Conservation (phyloP, 768 basidiomycete species). For the Lactarius trivialis region DNA sequence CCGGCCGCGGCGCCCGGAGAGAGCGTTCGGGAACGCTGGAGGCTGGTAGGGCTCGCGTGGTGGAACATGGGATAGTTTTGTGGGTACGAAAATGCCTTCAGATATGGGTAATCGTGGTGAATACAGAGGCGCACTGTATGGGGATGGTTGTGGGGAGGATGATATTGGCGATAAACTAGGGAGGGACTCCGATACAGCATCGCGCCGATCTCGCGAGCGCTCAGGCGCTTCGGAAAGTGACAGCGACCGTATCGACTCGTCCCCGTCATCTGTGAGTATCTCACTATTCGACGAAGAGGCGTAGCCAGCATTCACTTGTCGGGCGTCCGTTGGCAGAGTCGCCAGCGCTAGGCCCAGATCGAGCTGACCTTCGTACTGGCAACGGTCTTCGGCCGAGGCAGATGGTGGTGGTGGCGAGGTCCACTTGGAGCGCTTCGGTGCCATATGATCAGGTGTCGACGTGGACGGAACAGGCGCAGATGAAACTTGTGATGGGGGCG, state of each 20-base stretch:
- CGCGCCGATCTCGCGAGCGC: background rate
- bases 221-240: conserved; percentile 17
- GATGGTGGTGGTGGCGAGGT: conserved; percentile 79
- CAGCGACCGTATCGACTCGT: conserved; percentile 65
- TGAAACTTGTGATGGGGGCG: conserved; percentile 19
- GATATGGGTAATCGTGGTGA: background rate
- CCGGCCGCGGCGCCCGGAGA: conserved; percentile 1
- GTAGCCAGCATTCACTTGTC: conserved; percentile 43
- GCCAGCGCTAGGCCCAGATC: conserved; percentile 62
- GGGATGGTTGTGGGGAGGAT: conserved; percentile 3
- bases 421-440: conserved; percentile 73
- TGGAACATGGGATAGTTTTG: background rate
- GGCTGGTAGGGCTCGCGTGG: background rate
- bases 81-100: background rate
- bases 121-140: background rate
- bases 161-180: conserved; percentile 13
- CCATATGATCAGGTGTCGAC: conserved; percentile 55
- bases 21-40: background rate
- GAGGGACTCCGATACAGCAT: conserved; percentile 13
- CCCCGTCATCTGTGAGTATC: conserved; percentile 63
- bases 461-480: conserved; percentile 14
- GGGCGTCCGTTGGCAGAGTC: conserved; percentile 53
- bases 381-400: conserved; percentile 59
- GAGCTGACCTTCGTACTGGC: conserved; percentile 60
- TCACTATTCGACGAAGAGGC: conserved; percentile 60